These are phyloP conservation scores for Podaxis sp. DNA, from an alignment of 768 basidiomycete species.

Conservation along the genomic window DNA sequence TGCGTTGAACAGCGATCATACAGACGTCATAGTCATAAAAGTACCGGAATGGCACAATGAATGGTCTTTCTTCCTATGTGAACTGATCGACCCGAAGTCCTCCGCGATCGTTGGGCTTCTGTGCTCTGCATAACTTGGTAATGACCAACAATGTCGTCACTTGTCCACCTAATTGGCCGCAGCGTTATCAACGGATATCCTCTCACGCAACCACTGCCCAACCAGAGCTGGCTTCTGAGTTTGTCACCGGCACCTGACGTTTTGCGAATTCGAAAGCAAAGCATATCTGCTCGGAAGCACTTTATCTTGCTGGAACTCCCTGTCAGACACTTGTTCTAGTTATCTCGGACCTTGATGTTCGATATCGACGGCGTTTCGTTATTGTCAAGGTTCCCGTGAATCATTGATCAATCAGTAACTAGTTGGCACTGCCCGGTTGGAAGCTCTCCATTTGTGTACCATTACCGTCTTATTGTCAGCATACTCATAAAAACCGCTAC, in stretches of 20 bases:
- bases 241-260: neutral
- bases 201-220: neutral
- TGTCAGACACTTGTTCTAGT: too few relatives aligned
- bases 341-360: too few relatives aligned
- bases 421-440: too few relatives aligned
- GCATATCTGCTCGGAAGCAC: too few relatives aligned
- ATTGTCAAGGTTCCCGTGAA: too few relatives aligned
- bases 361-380: too few relatives aligned
- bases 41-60: neutral
- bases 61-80: neutral
- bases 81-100: neutral
- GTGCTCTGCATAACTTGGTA: neutral
- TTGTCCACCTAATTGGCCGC: neutral
- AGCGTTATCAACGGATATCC: neutral
- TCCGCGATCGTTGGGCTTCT: neutral
- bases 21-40: neutral
- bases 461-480: too few relatives aligned
- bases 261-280: neutral
- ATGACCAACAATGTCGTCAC: too few relatives aligned
- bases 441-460: too few relatives aligned
- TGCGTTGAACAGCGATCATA: neutral
- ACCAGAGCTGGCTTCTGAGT: neutral
- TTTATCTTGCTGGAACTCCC: too few relatives aligned
- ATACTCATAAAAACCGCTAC: too few relatives aligned
- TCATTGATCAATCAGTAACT: too few relatives aligned